Evolutionary conservation across 345 rosid genomes (phyloP), one percentile per base, ranked within the genome.

Genomic region (Eucalyptus marginata): DNA sequence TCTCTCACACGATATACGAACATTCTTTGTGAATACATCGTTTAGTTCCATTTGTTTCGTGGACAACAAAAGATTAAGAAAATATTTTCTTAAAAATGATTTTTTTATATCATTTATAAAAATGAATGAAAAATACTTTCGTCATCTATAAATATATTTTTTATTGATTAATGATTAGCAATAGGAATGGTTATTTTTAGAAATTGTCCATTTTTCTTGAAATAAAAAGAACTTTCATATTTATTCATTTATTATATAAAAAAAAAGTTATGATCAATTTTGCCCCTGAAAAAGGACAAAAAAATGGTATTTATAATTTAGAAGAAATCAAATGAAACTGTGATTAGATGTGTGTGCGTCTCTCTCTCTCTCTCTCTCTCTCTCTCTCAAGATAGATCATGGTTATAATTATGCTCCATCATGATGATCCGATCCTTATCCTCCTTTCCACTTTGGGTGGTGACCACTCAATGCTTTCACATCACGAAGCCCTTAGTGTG

Each of bases 381-480:
- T n/a, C n/a, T n/a, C n/a, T n/a, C n/a, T n/a, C 27, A 76, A 40
- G 83, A 76, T 76, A 76, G 83, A 40, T 40, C 84, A 40, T 76
- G 84, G 84, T 40, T 22, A 76, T 76, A 40, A 76, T 76, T 76
- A 44, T 76, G 13, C 47, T 76, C 47, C 29, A 40, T 36, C 47
- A 40, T 22, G 43, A 76, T 40, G 84, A 43, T 86, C 27, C 29
- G 87, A 88, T 80, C 87, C 87, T 88, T 88, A 81, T 88, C 89
- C 62, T 46, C 71, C 86, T 50, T 80, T 1, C 86, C 89, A 88
- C 86, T 88, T 88, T 88, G 89, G 43, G 86, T 51, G 86, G 89
- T 80, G 58, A 88, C 46, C 47, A 71, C 68, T 88, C 89, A 52
- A 76, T 76, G 47, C 84, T 76, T 40, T 76, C 84, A 20, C 84